A percentile compares a stretch with the other conserved stretches of the same genome.
These are phyloP conservation scores for Pestalotiopsis fici DNA, from an alignment of 2,329 filamentous ascomycete genomes.

Conservation along the genomic window DNA sequence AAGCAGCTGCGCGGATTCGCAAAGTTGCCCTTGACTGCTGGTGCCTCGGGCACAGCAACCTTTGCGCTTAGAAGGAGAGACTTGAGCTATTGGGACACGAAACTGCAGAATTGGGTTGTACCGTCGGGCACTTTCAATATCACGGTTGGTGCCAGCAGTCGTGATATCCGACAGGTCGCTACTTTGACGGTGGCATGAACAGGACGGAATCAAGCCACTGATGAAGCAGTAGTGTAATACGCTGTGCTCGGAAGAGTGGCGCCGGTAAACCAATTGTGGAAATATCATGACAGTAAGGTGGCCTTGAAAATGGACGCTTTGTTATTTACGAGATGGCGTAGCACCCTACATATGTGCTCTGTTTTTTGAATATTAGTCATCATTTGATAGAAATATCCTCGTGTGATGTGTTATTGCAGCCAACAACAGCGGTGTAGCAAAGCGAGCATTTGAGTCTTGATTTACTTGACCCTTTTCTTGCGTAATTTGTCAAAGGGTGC, in stretches of 20 bases:
- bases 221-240: background rate
- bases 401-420: no score
- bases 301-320: no score
- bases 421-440: no score
- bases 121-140: conserved; percentile 36
- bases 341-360: no score
- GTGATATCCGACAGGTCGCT: conserved; percentile 43
- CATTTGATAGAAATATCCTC: no score
- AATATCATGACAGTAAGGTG: no score
- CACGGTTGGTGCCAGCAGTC: conserved; percentile 45
- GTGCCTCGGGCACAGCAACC: conserved; percentile 21
- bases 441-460: no score
- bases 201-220: background rate
- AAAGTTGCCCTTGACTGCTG: conserved; percentile 51
- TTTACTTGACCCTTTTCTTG: no score
- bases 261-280: no score
- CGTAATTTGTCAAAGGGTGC: no score
- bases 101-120: conserved; percentile 16
- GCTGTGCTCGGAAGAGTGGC: background rate
- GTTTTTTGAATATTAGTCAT: no score
- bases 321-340: no score
- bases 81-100: conserved; percentile 8
- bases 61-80: conserved; percentile 6
- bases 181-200: conserved; percentile 26
- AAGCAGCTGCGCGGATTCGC: conserved; percentile 65